Conservation (phyloP, 768 basidiomycete genomes). For the Asterophora parasitica region DNA sequence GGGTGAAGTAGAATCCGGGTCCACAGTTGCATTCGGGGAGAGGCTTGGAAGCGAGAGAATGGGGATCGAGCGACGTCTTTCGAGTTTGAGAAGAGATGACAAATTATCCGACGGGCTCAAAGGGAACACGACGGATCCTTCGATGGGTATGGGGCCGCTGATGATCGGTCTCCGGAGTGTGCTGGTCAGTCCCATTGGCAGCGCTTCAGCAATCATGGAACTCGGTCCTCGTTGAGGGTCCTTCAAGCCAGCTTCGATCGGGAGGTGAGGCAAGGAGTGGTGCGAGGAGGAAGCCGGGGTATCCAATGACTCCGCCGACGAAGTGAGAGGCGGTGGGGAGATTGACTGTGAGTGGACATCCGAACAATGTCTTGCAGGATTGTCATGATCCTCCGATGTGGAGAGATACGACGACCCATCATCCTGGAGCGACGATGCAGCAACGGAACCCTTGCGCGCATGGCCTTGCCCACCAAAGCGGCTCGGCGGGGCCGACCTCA, state of each 20-base stretch:
- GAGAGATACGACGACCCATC: slow-evolving; percentile 26
- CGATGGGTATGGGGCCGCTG: slow-evolving; percentile 27
- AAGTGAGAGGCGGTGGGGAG: slow-evolving; percentile 49
- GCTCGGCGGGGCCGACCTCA: slow-evolving; percentile 1
- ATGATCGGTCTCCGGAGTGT: slow-evolving; percentile 23
- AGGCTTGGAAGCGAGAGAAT: slow-evolving; percentile 35
- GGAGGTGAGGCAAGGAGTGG: slow-evolving; percentile 35
- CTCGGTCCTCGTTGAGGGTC: slow-evolving; percentile 19
- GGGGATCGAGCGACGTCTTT: slow-evolving; percentile 37
- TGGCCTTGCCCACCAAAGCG: not conserved
- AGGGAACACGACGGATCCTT: slow-evolving; percentile 44
- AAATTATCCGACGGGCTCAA: slow-evolving; percentile 23
- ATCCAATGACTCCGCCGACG: slow-evolving; percentile 57
- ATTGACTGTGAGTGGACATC: slow-evolving; percentile 19
- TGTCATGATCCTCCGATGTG: slow-evolving; percentile 26
- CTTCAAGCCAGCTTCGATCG: slow-evolving; percentile 22
- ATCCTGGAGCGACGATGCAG: slow-evolving; percentile 16
- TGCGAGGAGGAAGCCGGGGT: slow-evolving; percentile 52
- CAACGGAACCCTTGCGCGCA: slow-evolving; percentile 10
- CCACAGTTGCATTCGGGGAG: slow-evolving; percentile 20
- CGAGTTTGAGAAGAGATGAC: slow-evolving; percentile 13
- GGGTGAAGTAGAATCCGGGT: slow-evolving; percentile 29
- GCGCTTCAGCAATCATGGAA: slow-evolving; percentile 26
- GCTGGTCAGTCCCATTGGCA: slow-evolving; percentile 17
- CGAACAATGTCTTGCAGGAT: slow-evolving; percentile 8